A percentile compares a stretch with the other conserved stretches of the same genome.
Conservation (phyloP, 306 rosid genomes). For the Medicago ruthenica region DNA sequence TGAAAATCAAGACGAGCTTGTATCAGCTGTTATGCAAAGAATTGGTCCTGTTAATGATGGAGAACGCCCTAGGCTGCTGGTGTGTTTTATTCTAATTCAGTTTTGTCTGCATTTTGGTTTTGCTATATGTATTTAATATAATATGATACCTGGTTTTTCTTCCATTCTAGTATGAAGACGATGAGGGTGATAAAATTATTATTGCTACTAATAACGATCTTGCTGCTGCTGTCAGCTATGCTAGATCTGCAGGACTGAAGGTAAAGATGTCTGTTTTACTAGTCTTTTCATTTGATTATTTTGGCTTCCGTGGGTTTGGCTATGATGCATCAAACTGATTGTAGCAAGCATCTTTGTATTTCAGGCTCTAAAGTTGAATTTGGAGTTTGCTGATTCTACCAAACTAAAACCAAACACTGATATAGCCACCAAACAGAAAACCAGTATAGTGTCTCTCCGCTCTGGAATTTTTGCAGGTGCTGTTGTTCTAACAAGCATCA, state of each 20-base stretch:
- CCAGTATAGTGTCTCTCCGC: conserved; percentile 42
- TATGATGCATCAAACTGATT: conserved; percentile 24
- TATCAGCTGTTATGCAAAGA: conserved; percentile 72
- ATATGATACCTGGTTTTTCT: conserved; percentile 1
- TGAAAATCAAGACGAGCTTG: conserved; percentile 75
- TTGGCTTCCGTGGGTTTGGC: conserved; percentile 7
- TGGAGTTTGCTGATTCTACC: conserved; percentile 62
- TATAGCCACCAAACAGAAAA: conserved; percentile 39
- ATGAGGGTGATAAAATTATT: conserved; percentile 88
- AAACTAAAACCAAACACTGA: conserved; percentile 34
- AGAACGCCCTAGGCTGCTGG: conserved; percentile 69
- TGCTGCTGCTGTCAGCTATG: conserved; percentile 73
- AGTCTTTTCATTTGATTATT: conserved; percentile 22
- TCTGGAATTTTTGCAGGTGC: conserved; percentile 71
- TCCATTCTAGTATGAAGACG: conserved; percentile 76
- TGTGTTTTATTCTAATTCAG: conserved; percentile 45
- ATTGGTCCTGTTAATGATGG: conserved; percentile 56
- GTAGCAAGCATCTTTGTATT: conserved; percentile 34
- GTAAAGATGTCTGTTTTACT: conserved; percentile 49
- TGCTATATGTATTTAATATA: conserved; percentile 30
- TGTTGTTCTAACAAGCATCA: conserved; percentile 60
- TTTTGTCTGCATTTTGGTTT: conserved; percentile 27
- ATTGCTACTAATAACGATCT: conserved; percentile 78
- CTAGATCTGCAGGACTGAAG: conserved; percentile 79
- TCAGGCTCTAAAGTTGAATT: conserved; percentile 85